A percentile compares a stretch with the other conserved stretches of the same genome.
Evolutionary conservation across 805 yeast species (phyloP).

Genomic region (Clavispora santaluciae): DNA sequence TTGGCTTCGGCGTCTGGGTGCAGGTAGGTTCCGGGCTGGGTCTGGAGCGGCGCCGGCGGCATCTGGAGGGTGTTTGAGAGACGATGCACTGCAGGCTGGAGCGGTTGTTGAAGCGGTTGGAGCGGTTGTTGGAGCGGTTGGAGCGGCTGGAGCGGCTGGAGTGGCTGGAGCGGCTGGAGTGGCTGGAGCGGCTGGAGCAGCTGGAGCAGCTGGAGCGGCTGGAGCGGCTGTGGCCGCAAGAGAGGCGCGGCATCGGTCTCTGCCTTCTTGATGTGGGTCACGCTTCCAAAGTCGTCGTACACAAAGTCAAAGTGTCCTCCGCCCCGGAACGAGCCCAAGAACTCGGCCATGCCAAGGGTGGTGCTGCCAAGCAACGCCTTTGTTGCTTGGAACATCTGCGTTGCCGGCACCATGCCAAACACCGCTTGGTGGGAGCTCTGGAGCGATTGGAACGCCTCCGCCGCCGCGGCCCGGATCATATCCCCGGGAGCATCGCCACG

Average conservation of each 20-base stretch:
- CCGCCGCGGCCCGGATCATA: slow-evolving; percentile 38
- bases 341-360: slow-evolving; percentile 27
- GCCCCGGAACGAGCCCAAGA: slow-evolving; percentile 18
- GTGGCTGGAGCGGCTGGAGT: background rate
- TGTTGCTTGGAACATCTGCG: slow-evolving; percentile 29
- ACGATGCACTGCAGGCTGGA: background rate
- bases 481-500: background rate
- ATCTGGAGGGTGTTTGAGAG: background rate
- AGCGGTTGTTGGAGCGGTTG: slow-evolving; percentile 1
- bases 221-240: background rate
- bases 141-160: slow-evolving; percentile 2
- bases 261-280: slow-evolving; percentile 35
- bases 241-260: slow-evolving; percentile 5
- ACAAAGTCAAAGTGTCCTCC: slow-evolving; percentile 34
- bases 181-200: background rate
- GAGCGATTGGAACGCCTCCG: slow-evolving; percentile 34
- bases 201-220: slow-evolving; percentile 1
- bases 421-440: slow-evolving; percentile 33
- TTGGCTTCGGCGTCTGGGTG: background rate
- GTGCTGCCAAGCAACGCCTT: slow-evolving; percentile 24
- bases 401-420: slow-evolving; percentile 32
- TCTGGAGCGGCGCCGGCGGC: background rate
- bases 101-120: background rate
- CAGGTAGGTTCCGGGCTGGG: background rate
- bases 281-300: slow-evolving; percentile 44